Evolutionary conservation across 1,284 basidiomycete species (phyloP).

Genomic region (Tremellales sp.): DNA sequence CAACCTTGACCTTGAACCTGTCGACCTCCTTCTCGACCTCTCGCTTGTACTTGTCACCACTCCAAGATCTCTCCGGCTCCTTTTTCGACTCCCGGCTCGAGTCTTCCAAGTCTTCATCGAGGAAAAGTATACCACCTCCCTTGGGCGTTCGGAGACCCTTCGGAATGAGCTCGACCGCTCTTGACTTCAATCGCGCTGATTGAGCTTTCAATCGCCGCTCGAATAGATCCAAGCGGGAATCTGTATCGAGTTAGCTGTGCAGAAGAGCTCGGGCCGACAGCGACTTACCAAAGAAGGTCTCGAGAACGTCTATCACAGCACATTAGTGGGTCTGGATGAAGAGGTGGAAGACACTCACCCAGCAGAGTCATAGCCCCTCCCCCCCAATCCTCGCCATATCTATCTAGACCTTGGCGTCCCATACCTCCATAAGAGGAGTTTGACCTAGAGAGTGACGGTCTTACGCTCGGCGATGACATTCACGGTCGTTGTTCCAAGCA

Average conservation of each 20-base stretch:
- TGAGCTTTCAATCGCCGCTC: constrained; percentile 83
- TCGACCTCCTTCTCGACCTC: constrained; percentile 81
- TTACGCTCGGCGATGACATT: no score
- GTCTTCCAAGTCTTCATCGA: constrained; percentile 23
- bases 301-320: constrained; percentile 40
- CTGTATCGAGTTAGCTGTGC: constrained; percentile 35
- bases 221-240: constrained; percentile 82
- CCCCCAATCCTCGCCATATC: constrained; percentile 42
- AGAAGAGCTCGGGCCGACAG: background rate
- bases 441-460: constrained; percentile 9
- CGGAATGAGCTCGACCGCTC: constrained; percentile 66
- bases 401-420: constrained; percentile 28
- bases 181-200: constrained; percentile 71
- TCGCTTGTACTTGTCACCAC: constrained; percentile 39
- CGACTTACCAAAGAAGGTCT: constrained; percentile 47
- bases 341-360: constrained; percentile 25
- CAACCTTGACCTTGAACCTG: constrained; percentile 66
- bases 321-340: constrained; percentile 5
- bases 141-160: constrained; percentile 49
- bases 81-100: constrained; percentile 9
- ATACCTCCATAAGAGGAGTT: constrained; percentile 30
- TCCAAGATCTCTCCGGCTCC: constrained; percentile 11
- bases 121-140: constrained; percentile 45
- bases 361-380: constrained; percentile 39
- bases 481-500: no score